These are phyloP conservation scores for Abelmoschus esculentus DNA, from an alignment of 345 rosid species.

Conservation along the genomic window DNA sequence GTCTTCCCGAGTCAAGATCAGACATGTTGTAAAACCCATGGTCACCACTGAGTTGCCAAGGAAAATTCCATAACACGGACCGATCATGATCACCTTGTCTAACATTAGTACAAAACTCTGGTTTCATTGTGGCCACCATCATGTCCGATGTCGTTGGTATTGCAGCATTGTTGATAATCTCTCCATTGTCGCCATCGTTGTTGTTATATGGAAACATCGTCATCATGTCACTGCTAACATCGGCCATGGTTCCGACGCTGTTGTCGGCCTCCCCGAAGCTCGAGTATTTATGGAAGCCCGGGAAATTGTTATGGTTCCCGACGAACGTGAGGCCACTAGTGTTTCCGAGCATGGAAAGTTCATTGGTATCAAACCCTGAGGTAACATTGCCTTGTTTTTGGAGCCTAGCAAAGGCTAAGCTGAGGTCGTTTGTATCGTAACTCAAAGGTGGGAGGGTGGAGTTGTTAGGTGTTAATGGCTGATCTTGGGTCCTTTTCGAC, in stretches of 20 bases:
- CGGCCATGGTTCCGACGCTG: not conserved
- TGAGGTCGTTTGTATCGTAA: conserved; percentile 52
- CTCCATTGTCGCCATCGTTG: conserved; percentile 13
- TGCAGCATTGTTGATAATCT: conserved; percentile 8
- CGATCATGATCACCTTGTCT: conserved; percentile 36
- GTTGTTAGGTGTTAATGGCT: conserved; percentile 20
- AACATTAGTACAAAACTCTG: conserved; percentile 31
- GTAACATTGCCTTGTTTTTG: conserved; percentile 43
- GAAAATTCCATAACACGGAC: conserved; percentile 46
- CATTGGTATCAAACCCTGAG: conserved; percentile 47
- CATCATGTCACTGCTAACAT: not conserved
- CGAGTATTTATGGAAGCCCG: conserved; percentile 31
- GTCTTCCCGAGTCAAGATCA: conserved; percentile 32
- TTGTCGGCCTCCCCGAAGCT: conserved; percentile 18
- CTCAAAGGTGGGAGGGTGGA: conserved; percentile 31
- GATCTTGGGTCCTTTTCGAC: conserved; percentile 39
- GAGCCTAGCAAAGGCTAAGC: conserved; percentile 68
- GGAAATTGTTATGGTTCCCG: conserved; percentile 35
- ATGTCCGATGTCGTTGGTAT: conserved; percentile 14
- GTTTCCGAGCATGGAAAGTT: not conserved
- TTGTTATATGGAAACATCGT: conserved; percentile 24
- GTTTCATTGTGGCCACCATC: conserved; percentile 49
- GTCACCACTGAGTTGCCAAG: conserved; percentile 63
- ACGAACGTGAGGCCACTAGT: conserved; percentile 16
- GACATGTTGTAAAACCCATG: conserved; percentile 15